These are phyloP conservation scores for Metschnikowia matae DNA, from an alignment of 805 yeast genomes.

Conservation along the genomic window DNA sequence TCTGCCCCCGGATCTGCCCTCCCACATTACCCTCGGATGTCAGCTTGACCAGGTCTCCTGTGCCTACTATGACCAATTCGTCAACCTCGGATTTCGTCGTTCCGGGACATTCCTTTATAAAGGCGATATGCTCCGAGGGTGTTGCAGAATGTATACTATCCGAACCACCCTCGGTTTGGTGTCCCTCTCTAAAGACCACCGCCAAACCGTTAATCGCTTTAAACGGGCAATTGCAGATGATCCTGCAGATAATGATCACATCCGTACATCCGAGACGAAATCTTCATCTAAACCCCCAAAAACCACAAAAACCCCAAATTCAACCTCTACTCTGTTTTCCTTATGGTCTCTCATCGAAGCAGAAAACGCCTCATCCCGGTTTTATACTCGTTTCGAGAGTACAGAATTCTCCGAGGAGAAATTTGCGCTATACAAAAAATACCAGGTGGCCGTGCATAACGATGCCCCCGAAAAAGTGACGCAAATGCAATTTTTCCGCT, in stretches of 20 bases:
- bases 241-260: not conserved
- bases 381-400: slow-evolving; percentile 49
- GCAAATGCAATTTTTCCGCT: slow-evolving; percentile 50
- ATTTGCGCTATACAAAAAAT: slow-evolving; percentile 56
- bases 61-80: slow-evolving; percentile 55
- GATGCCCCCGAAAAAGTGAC: slow-evolving; percentile 50
- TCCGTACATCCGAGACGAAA: no score
- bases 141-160: slow-evolving; percentile 79
- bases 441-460: slow-evolving; percentile 68
- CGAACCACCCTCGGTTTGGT: slow-evolving; percentile 51
- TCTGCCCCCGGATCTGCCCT: slow-evolving; percentile 16
- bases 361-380: slow-evolving; percentile 33
- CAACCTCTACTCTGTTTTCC: not conserved
- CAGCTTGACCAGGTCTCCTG: slow-evolving; percentile 44
- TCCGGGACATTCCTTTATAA: slow-evolving; percentile 65
- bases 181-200: slow-evolving; percentile 58
- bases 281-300: not conserved
- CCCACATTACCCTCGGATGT: slow-evolving; percentile 33
- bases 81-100: slow-evolving; percentile 74
- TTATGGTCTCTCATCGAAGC: slow-evolving; percentile 30
- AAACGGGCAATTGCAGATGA: slow-evolving; percentile 31
- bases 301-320: not conserved
- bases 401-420: slow-evolving; percentile 54
- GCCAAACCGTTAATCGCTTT: slow-evolving; percentile 62
- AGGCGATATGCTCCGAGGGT: slow-evolving; percentile 65